A percentile compares a stretch with the other conserved stretches of the same genome.
Evolutionary conservation across 106 monocot species (phyloP).

Genomic region (Dendrobium catenatum): DNA sequence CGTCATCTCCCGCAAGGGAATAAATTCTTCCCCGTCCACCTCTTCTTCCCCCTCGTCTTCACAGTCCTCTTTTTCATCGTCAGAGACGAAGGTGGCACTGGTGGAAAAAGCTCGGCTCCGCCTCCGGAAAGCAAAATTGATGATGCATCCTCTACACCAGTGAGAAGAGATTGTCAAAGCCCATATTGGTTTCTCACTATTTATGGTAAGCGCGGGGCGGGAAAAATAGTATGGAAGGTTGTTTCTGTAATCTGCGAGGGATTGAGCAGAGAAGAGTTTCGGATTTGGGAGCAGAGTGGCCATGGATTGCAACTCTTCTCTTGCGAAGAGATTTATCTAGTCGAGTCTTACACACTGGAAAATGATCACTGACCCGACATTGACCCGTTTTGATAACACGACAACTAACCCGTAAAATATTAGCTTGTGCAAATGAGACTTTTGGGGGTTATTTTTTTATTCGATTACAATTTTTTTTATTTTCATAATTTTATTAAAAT

Average conservation of each 20-base stretch:
- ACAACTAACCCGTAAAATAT: too few relatives aligned
- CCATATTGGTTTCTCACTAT: not conserved
- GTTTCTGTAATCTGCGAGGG: not conserved
- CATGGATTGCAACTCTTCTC: not conserved
- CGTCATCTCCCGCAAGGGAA: slow-evolving; percentile 42
- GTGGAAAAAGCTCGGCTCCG: not conserved
- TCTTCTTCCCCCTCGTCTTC: not conserved
- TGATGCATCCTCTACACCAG: not conserved
- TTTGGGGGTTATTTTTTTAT: too few relatives aligned
- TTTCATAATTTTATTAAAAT: too few relatives aligned
- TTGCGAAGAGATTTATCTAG: too few relatives aligned
- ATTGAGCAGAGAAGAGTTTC: not conserved
- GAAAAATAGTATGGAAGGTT: not conserved
- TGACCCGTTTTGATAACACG: too few relatives aligned
- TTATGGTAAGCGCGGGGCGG: not conserved
- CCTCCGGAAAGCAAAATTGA: not conserved
- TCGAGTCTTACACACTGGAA: too few relatives aligned
- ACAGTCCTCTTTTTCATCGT: slow-evolving; percentile 13
- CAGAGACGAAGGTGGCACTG: not conserved
- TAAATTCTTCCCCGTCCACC: slow-evolving; percentile 12
- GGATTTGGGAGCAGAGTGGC: slow-evolving; percentile 1
- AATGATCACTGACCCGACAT: too few relatives aligned
- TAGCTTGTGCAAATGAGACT: too few relatives aligned
- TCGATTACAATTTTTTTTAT: too few relatives aligned
- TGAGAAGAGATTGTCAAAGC: not conserved